Conservation (phyloP, 768 basidiomycete genomes). For the Mycena leptocephala region DNA sequence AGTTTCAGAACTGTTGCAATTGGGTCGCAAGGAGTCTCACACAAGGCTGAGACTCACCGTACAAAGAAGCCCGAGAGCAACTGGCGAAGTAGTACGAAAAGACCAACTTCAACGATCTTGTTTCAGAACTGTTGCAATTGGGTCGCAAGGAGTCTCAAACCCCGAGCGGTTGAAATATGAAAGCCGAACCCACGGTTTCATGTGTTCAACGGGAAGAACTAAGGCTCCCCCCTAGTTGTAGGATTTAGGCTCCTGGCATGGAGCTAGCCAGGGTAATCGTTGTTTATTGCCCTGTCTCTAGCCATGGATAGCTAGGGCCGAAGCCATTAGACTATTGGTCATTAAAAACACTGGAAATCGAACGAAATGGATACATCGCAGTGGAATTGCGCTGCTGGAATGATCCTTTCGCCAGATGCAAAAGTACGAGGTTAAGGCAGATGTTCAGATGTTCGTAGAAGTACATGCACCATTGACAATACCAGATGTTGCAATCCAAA, state of each 20-base stretch:
- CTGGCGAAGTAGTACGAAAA: too few species aligned
- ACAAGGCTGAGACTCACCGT: neutral
- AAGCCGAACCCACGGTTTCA: neutral
- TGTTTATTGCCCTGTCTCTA: too few species aligned
- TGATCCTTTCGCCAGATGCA: neutral
- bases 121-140: neutral
- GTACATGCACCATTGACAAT: neutral
- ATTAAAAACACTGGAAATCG: too few species aligned
- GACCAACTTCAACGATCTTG: neutral
- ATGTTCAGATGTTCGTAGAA: neutral
- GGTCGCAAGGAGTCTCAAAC: neutral
- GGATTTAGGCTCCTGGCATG: too few species aligned
- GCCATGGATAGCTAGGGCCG: too few species aligned
- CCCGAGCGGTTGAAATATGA: neutral
- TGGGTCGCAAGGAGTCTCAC: too few species aligned
- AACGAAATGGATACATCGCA: neutral
- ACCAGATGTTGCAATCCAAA: neutral
- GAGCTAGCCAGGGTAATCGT: too few species aligned
- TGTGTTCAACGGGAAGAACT: neutral
- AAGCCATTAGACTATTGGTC: too few species aligned
- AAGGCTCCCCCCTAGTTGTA: too few species aligned
- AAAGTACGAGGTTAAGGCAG: neutral
- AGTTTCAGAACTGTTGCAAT: too few species aligned
- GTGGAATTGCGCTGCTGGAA: neutral
- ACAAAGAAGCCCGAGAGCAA: neutral